Base-by-base conservation (phyloP, 2,329 filamentous ascomycete species). In the Talaromyces sp. region DNA sequence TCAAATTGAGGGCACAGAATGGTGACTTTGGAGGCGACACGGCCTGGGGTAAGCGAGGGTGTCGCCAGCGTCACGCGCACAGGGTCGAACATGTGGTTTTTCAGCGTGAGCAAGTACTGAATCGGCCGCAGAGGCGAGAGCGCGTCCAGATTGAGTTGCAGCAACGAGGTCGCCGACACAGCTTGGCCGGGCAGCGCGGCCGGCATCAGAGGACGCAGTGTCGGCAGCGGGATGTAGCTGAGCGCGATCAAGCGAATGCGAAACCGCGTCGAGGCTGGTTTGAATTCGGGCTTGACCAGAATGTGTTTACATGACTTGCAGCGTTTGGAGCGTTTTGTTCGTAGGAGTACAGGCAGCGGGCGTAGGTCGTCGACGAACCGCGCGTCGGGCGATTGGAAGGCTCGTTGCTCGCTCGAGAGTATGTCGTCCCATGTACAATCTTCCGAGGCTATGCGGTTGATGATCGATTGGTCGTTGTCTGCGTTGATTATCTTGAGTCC, bases 1-100 rank as follows among this genome's bases (percentile, higher is more conserved):
- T 94, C 90, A 73, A 99, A 97, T 67, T 96, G 87, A 0, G 94
- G 94, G 69, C 93, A 99, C 1, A 99, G 82, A 14, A 99, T 88
- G 0, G 94, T 99, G 62, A 99, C 91, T 68, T 85, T 89, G 59
- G 88, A 89, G 1, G 84, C 82, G 68, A 92, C 89, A 9, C 86
- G 83, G 3, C 91, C 91, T 0, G 91, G 90, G 0, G 91, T 95
- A 10, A 83, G 83, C 26, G 88, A 84, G 0, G 93, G 91, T 0
- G 92, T 95, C 4, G 92, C 93, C 8, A 99, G 84, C 0, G 89
- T 93, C 60, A 99, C 88, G 61, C 88, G 89, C 65, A 99, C 88
- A 24, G 85, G 84, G 66, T 99, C 94, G 75, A 97, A 99, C 65
- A 97, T 87, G 26, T 94, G 92, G 70, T 99, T 99, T 70, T 88